Evolutionary conservation across 768 basidiomycete species (phyloP).

Genomic region (Erythrobasidium yunnanense): DNA sequence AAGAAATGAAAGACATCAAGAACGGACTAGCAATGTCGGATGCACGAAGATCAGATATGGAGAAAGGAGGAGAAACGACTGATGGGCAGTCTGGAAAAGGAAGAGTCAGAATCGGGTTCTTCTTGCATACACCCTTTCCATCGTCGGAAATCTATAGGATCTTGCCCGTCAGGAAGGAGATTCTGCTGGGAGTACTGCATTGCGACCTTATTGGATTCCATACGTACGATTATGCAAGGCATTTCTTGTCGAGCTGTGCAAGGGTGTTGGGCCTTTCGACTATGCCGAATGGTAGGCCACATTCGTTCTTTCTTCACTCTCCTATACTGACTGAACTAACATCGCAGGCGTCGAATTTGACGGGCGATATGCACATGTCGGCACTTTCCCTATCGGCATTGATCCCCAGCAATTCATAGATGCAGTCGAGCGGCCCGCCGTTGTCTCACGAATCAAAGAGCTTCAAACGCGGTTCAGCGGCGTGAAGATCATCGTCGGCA

Average conservation of each 20-base stretch:
- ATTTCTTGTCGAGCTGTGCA: constrained; percentile 96
- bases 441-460: constrained; percentile 66
- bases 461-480: constrained; percentile 84
- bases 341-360: constrained; percentile 69
- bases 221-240: constrained; percentile 98
- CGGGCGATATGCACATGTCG: constrained; percentile 88
- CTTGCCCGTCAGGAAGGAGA: constrained; percentile 90
- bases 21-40: constrained; percentile 13
- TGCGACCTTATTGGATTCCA: constrained; percentile 98
- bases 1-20: not conserved
- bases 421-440: constrained; percentile 63
- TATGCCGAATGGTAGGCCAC: constrained; percentile 65
- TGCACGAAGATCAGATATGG: not conserved
- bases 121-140: constrained; percentile 96
- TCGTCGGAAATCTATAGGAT: constrained; percentile 94
- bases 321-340: not conserved
- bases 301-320: not conserved
- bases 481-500: constrained; percentile 94
- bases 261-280: constrained; percentile 88
- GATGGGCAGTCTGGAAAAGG: not conserved
- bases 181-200: constrained; percentile 87
- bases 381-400: constrained; percentile 98
- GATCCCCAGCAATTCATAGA: constrained; percentile 85
- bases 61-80: not conserved
- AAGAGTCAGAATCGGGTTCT: constrained; percentile 86